Base-by-base conservation (phyloP, 192 early-diverging fungal genomes). In the Lunasporangiospora selenospora region DNA sequence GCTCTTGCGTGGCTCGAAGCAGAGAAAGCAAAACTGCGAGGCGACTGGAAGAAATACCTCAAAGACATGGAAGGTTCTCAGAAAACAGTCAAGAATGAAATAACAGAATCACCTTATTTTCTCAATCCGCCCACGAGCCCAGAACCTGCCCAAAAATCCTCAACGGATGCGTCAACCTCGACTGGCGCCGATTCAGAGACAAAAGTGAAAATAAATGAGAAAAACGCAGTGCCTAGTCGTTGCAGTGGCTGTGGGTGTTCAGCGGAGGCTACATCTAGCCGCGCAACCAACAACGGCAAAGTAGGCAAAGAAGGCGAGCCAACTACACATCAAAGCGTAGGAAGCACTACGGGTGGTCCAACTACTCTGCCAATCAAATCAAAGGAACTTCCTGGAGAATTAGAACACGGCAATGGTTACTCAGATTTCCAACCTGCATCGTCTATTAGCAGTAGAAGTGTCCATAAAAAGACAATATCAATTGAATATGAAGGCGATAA, bases 1-100 rank as follows among this genome's bases (percentile, higher is more conserved):
- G 69, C 80, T 1, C 65, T 94, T 29, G 89, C 87, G 0, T 93
- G 92, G 92, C 55, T 80, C 19, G 75, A 81, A 37, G 57, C 66
- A 9, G 76, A 69, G 41, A 55, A 70, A 36, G 75, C 77, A 34
- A 64, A 63, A 40, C 59, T 27, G 8, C 64, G 53, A 41, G 33
- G 79, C 11, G 15, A 56, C 12, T 10, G 40, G 16, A 6, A 0
- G 3, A 45, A 16, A 0, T 3, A 26, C 9, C 27, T 9, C 23
- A 44, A 27, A 46, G 6, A 41, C 12, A 33, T 31, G 32, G 15
- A 34, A 49, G 31, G 33, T 23, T 6, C 8, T 63, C 9, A 34
- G 30, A 31, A 21, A 29, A 43, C 7, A 34, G 64, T 10, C 37
- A 49, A 39, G 18, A 18, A 32, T 18, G 44, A n/a, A 31, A 44